These are phyloP conservation scores for Candolleomyces aberdarensis DNA, from an alignment of 768 basidiomycete species.

Conservation along the genomic window DNA sequence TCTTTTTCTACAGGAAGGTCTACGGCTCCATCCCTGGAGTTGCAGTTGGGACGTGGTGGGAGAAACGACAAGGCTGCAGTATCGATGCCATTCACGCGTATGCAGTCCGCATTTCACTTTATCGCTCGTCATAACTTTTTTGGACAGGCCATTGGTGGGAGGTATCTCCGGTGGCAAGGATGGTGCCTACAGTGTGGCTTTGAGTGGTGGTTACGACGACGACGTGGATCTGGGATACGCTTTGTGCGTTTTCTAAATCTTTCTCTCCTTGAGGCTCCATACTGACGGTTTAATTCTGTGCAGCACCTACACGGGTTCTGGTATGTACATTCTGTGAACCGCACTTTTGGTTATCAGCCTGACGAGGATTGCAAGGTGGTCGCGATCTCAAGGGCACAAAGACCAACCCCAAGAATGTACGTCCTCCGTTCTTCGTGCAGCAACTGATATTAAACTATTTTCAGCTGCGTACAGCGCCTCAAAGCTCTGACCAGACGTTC, in stretches of 20 bases:
- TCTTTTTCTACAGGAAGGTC: slow-evolving; percentile 50
- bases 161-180: slow-evolving; percentile 67
- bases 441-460: not conserved
- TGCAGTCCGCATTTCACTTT: not conserved
- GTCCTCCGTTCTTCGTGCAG: slow-evolving; percentile 15
- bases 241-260: slow-evolving; percentile 65
- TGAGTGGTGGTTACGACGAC: slow-evolving; percentile 88
- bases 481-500: slow-evolving; percentile 81
- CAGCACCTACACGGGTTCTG: slow-evolving; percentile 82
- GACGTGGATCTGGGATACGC: slow-evolving; percentile 80
- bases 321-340: slow-evolving; percentile 27
- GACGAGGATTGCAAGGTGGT: slow-evolving; percentile 50
- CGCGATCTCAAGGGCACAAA: slow-evolving; percentile 86
- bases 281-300: not conserved
- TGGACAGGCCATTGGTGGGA: slow-evolving; percentile 70
- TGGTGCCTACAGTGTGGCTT: slow-evolving; percentile 82
- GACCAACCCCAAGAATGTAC: slow-evolving; percentile 76
- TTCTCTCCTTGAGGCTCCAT: not conserved
- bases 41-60: slow-evolving; percentile 82
- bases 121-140: slow-evolving; percentile 5
- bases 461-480: slow-evolving; percentile 87
- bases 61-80: slow-evolving; percentile 65
- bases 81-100: slow-evolving; percentile 82
- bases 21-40: slow-evolving; percentile 82
- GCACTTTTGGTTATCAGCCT: not conserved